Conservation (phyloP, 1,284 basidiomycete genomes). For the Sporisorium graminicola region DNA sequence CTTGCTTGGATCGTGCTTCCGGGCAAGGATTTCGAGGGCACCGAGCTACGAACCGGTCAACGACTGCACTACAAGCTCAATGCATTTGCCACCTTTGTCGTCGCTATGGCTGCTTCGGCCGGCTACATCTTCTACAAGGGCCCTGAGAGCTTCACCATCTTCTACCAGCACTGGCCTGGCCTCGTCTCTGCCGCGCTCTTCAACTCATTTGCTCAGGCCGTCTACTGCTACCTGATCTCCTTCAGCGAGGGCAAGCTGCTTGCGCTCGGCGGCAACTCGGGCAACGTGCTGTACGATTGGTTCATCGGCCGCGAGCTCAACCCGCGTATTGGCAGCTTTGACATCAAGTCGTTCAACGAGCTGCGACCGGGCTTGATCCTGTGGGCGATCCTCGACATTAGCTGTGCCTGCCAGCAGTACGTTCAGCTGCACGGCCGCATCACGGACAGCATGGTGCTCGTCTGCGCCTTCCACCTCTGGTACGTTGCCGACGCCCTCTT, state of each 20-base stretch:
- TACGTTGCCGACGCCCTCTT: slow-evolving; percentile 81
- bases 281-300: slow-evolving; percentile 91
- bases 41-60: slow-evolving; percentile 81
- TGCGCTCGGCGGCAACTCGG: slow-evolving; percentile 91
- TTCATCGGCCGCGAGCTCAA: slow-evolving; percentile 97
- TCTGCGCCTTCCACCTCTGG: slow-evolving; percentile 85
- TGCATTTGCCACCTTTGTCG: slow-evolving; percentile 86
- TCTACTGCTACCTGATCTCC: slow-evolving; percentile 80
- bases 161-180: slow-evolving; percentile 92
- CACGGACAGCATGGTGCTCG: slow-evolving; percentile 92
- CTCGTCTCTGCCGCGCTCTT: slow-evolving; percentile 85
- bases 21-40: slow-evolving; percentile 86
- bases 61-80: slow-evolving; percentile 91
- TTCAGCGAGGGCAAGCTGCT: slow-evolving; percentile 78
- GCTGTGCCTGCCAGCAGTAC: slow-evolving; percentile 91
- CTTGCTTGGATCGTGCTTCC: slow-evolving; percentile 86
- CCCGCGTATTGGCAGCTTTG: slow-evolving; percentile 85
- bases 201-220: slow-evolving; percentile 78
- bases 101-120: slow-evolving; percentile 73
- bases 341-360: slow-evolving; percentile 92
- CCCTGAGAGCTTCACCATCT: slow-evolving; percentile 83
- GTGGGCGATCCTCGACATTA: slow-evolving; percentile 91
- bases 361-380: slow-evolving; percentile 91
- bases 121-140: slow-evolving; percentile 82
- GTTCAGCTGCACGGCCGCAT: slow-evolving; percentile 78